Conservation (phyloP, 768 basidiomycete genomes). For the Trametes cingulata region DNA sequence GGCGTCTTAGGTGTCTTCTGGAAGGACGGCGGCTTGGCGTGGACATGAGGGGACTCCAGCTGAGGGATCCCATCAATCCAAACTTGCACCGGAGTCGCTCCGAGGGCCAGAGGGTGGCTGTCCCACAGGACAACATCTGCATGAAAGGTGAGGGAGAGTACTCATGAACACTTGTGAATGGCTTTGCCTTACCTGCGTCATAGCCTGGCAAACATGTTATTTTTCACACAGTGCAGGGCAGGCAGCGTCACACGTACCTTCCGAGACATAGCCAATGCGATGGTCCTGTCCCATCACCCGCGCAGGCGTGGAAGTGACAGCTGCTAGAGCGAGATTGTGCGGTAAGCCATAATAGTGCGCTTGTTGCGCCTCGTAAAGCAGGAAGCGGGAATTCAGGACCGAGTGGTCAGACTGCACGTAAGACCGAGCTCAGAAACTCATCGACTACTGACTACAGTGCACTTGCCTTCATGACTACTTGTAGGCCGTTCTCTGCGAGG, state of each 20-base stretch:
- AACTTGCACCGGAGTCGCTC: slow-evolving; percentile 81
- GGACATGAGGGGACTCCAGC: slow-evolving; percentile 45
- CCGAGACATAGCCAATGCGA: slow-evolving; percentile 62
- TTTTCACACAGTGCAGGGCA: slow-evolving; percentile 29
- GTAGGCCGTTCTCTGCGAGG: slow-evolving; percentile 55
- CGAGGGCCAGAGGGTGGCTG: slow-evolving; percentile 73
- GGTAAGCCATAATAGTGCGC: slow-evolving; percentile 73
- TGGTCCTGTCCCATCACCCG: slow-evolving; percentile 71
- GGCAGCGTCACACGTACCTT: slow-evolving; percentile 39
- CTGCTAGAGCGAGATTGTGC: slow-evolving; percentile 61
- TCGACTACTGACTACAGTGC: not conserved
- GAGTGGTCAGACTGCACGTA: slow-evolving; percentile 50
- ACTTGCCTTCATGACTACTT: slow-evolving; percentile 61
- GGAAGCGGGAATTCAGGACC: slow-evolving; percentile 54
- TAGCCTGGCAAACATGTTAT: slow-evolving; percentile 3
- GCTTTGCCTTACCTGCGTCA: not conserved
- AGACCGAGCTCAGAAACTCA: not conserved
- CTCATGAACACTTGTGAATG: not conserved
- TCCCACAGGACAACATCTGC: slow-evolving; percentile 77
- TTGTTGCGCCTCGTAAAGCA: slow-evolving; percentile 61
- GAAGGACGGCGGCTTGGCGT: slow-evolving; percentile 53
- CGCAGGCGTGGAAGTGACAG: slow-evolving; percentile 75
- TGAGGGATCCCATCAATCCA: slow-evolving; percentile 87
- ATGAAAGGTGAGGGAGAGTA: not conserved
- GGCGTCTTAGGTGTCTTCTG: slow-evolving; percentile 59